Conservation (phyloP, 2,329 filamentous ascomycete species). For the Fusarium kyushuense region DNA sequence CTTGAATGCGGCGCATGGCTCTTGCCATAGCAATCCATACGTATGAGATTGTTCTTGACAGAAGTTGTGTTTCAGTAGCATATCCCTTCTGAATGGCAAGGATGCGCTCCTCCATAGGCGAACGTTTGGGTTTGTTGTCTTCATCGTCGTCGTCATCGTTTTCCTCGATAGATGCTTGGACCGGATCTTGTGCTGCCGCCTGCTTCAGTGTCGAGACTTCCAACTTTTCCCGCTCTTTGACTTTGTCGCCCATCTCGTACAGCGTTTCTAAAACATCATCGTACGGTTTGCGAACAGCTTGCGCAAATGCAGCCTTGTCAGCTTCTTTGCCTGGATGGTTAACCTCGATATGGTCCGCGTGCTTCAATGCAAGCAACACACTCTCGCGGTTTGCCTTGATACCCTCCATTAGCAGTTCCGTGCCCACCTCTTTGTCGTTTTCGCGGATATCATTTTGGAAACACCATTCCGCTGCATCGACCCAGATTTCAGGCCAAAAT, state of each 20-base stretch:
- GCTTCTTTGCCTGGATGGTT: conserved; percentile 82
- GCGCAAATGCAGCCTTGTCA: conserved; percentile 80
- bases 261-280: conserved; percentile 85
- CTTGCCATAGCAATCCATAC: conserved; percentile 96
- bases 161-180: conserved; percentile 56
- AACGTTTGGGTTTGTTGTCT: conserved; percentile 56
- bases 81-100: conserved; percentile 74
- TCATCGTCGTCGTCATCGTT: conserved; percentile 67
- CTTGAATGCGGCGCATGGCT: conserved; percentile 93
- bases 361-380: conserved; percentile 88
- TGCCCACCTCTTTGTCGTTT: conserved; percentile 72
- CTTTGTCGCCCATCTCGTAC: conserved; percentile 85
- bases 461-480: conserved; percentile 93
- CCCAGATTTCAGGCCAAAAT: conserved; percentile 97
- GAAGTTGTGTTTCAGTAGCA: conserved; percentile 76
- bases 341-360: conserved; percentile 87
- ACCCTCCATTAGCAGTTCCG: conserved; percentile 83
- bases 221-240: conserved; percentile 71
- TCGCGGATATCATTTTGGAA: conserved; percentile 77
- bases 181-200: conserved; percentile 56
- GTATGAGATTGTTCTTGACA: conserved; percentile 89
- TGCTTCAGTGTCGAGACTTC: conserved; percentile 70
- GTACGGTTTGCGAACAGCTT: conserved; percentile 84
- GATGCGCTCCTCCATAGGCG: conserved; percentile 74
- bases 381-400: conserved; percentile 93